These are phyloP conservation scores for Xylaria longipes DNA, from an alignment of 495 filamentous ascomycete genomes.

Conservation along the genomic window DNA sequence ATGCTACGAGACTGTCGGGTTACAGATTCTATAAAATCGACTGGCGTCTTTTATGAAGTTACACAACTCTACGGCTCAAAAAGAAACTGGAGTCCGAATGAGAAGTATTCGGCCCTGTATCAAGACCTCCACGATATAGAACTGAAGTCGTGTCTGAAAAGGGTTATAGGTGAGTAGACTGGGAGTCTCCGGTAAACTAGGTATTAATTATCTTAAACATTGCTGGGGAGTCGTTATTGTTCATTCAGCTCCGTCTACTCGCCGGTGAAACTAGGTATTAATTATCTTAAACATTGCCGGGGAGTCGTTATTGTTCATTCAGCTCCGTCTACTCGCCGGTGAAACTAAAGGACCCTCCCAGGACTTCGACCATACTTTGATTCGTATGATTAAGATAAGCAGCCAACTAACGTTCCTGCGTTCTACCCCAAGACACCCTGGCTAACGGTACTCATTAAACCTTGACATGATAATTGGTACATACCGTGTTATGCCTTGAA, in stretches of 20 bases:
- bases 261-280: background rate
- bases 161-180: background rate
- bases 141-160: background rate
- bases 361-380: background rate
- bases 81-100: too few species aligned
- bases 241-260: background rate
- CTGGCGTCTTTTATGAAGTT: background rate
- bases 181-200: background rate
- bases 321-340: background rate
- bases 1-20: background rate
- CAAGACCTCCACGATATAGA: background rate
- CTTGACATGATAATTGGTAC: background rate
- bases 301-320: too few species aligned
- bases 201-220: background rate
- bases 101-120: too few species aligned
- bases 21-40: background rate
- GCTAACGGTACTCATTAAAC: background rate
- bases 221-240: too few species aligned
- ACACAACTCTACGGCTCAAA: too few species aligned
- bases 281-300: too few species aligned
- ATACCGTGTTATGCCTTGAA: background rate
- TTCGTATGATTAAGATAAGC: background rate
- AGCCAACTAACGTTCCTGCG: background rate
- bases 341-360: background rate
- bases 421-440: background rate